phyloP scores from a whole-genome alignment of 129 eudicot genomes.

The Lactuca sativa region DNA sequence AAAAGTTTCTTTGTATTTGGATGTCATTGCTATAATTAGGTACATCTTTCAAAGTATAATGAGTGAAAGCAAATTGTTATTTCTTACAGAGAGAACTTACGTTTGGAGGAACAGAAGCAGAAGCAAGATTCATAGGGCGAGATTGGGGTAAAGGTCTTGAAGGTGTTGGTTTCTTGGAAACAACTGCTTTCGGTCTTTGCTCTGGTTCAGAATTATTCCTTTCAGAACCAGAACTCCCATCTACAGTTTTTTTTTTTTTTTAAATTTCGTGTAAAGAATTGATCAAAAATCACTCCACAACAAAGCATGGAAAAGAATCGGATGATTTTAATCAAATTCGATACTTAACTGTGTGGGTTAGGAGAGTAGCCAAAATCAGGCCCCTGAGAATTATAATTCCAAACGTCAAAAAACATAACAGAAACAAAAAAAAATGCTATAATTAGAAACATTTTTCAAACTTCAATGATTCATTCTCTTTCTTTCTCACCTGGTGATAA shows the following conservation, averaged over 20 bases:
- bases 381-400: conserved; percentile 46
- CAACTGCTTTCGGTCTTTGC: conserved; percentile 47
- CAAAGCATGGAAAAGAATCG: conserved; percentile 19
- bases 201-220: conserved; percentile 62
- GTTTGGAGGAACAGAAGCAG: conserved; percentile 65
- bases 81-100: conserved; percentile 21
- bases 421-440: no score
- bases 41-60: no score
- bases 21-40: no score
- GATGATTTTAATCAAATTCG: conserved; percentile 26
- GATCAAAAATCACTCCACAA: conserved; percentile 26
- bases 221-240: conserved; percentile 81
- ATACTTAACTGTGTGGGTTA: conserved; percentile 69
- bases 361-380: conserved; percentile 92
- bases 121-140: conserved; percentile 30
- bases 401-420: neutral
- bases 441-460: no score
- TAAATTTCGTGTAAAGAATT: neutral
- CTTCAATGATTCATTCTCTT: no score
- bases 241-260: conserved; percentile 32
- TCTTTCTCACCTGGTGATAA: conserved; percentile 56
- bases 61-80: no score
- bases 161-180: conserved; percentile 53
- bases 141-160: conserved; percentile 49
- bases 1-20: no score